Percentiles rank a stretch among this genome's conserved stretches.
Evolutionary conservation across 2,329 filamentous ascomycete species (phyloP).

Genomic region (Aspergillus sergii): DNA sequence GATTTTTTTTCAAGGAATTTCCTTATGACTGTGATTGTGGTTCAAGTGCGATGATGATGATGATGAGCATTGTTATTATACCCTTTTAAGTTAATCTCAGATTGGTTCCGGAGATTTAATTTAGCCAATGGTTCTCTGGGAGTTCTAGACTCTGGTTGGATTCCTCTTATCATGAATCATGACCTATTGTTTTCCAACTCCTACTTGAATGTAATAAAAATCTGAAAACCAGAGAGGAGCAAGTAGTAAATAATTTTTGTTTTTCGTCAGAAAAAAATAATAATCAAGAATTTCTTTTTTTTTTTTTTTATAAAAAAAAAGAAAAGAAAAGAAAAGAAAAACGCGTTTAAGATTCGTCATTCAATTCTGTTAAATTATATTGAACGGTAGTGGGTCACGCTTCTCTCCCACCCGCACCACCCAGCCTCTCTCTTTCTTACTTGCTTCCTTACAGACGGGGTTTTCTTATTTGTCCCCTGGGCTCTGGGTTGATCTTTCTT

Average conservation of each 20-base stretch:
- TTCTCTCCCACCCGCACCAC: not conserved
- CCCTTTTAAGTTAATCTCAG: not conserved
- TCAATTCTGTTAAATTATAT: not conserved
- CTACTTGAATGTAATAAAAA: too few relatives aligned
- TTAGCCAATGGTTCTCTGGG: slow-evolving; percentile 6
- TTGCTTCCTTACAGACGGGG: not conserved
- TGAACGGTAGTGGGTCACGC: not conserved
- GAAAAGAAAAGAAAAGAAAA: too few relatives aligned
- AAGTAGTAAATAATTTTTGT: too few relatives aligned
- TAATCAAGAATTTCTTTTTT: too few relatives aligned
- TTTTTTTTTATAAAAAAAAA: too few relatives aligned
- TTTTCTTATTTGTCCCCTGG: slow-evolving; percentile 1
- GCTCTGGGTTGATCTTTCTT: not conserved
- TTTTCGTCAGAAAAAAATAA: too few relatives aligned
- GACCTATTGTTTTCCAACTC: not conserved
- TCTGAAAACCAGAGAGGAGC: too few relatives aligned
- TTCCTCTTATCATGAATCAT: not conserved
- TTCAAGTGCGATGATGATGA: not conserved
- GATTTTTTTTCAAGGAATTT: not conserved
- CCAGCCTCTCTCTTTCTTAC: slow-evolving; percentile 23
- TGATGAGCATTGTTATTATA: not conserved
- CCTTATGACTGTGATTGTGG: slow-evolving; percentile 9
- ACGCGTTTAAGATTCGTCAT: not conserved
- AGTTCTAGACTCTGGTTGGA: not conserved
- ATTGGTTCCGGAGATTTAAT: slow-evolving; percentile 6